Percentiles rank a stretch among this genome's conserved stretches.
These are phyloP conservation scores for Phytophthora pinifolia DNA, from an alignment of 352 stramenopile species.

Conservation along the genomic window DNA sequence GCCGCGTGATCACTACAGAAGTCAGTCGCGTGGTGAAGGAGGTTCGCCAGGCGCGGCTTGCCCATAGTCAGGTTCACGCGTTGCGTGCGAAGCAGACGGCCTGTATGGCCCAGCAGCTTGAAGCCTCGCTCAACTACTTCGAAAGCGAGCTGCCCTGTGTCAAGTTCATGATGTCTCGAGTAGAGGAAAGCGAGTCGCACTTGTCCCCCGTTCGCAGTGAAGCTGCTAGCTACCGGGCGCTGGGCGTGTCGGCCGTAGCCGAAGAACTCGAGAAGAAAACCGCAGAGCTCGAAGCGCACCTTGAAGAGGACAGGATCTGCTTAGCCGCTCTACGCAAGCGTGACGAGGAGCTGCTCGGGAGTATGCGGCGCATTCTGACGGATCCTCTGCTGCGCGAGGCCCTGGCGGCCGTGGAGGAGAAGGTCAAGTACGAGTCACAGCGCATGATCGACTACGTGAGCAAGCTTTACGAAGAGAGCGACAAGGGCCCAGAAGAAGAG, in stretches of 20 bases:
- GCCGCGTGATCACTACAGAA: constrained; percentile 38
- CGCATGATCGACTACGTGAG: constrained; percentile 67
- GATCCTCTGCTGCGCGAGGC: constrained; percentile 23
- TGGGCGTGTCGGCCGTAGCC: constrained; percentile 53
- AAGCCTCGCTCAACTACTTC: constrained; percentile 73
- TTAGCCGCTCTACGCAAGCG: constrained; percentile 46
- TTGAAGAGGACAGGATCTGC: constrained; percentile 54
- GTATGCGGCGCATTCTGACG: constrained; percentile 32
- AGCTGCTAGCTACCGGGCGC: constrained; percentile 46
- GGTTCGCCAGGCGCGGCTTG: constrained; percentile 38
- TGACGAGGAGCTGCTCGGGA: constrained; percentile 50
- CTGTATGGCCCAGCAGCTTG: constrained; percentile 59
- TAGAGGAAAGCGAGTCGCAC: constrained; percentile 46
- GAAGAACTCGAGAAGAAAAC: constrained; percentile 57
- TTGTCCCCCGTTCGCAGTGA: constrained; percentile 43
- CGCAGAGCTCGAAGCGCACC: constrained; percentile 32
- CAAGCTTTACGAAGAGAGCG: constrained; percentile 45
- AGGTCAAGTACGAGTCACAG: constrained; percentile 51
- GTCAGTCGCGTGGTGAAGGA: constrained; percentile 37
- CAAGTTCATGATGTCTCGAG: constrained; percentile 77
- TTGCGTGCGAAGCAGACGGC: constrained; percentile 48
- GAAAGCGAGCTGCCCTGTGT: constrained; percentile 74
- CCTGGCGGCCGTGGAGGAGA: constrained; percentile 31
- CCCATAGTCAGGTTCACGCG: constrained; percentile 42
- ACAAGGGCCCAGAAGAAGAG: background rate